Base-by-base conservation (phyloP, 495 filamentous ascomycete genomes). In the Elaphomyces granulatus region DNA sequence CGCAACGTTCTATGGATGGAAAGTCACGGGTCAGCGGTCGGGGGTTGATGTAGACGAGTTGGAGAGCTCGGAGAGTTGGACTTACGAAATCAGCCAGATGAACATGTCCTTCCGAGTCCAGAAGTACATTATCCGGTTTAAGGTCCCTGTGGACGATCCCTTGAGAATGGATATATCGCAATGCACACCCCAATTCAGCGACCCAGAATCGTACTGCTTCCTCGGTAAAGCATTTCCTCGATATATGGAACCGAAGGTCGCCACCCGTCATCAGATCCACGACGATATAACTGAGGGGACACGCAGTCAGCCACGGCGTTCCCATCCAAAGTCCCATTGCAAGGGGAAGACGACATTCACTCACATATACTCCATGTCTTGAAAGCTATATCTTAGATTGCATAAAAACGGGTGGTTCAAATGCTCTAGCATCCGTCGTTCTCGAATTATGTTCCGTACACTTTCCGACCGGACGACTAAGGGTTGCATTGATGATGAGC, bases 251-350 rank as follows among this genome's bases (percentile, higher is more conserved):
- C 45, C 90, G 81, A 44, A 98, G 61, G 61, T 98, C 90, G 50
- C 90, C 90, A 32, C 90, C 90, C 55, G 82, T 98, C 90, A 98
- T 98, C 36, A 98, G 68, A 63, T 98, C 90, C 41, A 96, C 87
- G 35, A 98, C 92, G 48, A 98, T 76, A 59, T 98, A 96, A 66
- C 88, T 94, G 55, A 14, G 45, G 28, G 34, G 12, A 38, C 20
- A 32, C 6, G 10, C 28, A 16, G 23, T 55, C 42, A 60, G 40
- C 41, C 30, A 20, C n/a, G 10, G 10, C n/a, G n/a, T n/a, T n/a
- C n/a, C n/a, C n/a, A n/a, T 46, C 16, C 30, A 32, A 20, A 34
- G 12, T 8, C 45, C 64, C 41, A 66, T n/a, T n/a, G 55, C 33
- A 35, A n/a, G n/a, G n/a, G n/a, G n/a, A n/a, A n/a, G 7, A 15